Evolutionary conservation across 140 eudicot species (phyloP).

Genomic region (Stevia rebaudiana): DNA sequence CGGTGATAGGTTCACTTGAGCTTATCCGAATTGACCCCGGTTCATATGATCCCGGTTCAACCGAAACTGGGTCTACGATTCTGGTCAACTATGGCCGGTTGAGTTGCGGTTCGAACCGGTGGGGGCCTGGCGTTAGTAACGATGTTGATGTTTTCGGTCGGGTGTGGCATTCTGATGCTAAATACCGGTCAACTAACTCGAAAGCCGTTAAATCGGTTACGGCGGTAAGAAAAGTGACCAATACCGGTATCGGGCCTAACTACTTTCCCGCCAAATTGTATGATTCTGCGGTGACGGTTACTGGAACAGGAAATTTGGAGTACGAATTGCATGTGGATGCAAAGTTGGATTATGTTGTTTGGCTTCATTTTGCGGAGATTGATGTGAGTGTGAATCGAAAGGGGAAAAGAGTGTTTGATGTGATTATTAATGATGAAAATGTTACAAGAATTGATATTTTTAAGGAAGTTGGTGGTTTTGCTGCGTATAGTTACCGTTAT

Average conservation of each 20-base stretch:
- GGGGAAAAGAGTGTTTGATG: slow-evolving; percentile 83
- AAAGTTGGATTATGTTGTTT: slow-evolving; percentile 73
- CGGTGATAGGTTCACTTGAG: slow-evolving; percentile 70
- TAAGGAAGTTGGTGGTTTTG: slow-evolving; percentile 79
- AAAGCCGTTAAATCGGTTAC: slow-evolving; percentile 38
- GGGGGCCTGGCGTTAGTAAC: slow-evolving; percentile 92
- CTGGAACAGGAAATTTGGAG: slow-evolving; percentile 47
- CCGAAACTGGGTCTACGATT: slow-evolving; percentile 38
- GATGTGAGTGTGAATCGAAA: slow-evolving; percentile 64
- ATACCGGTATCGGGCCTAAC: slow-evolving; percentile 51
- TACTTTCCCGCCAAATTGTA: slow-evolving; percentile 75
- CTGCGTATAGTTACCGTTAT: slow-evolving; percentile 62
- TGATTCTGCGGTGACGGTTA: slow-evolving; percentile 49
- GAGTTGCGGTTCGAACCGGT: slow-evolving; percentile 63
- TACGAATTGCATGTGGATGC: slow-evolving; percentile 85
- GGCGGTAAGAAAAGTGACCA: slow-evolving; percentile 37
- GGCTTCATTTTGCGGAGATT: slow-evolving; percentile 96
- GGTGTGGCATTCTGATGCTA: slow-evolving; percentile 62
- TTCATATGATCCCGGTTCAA: slow-evolving; percentile 43
- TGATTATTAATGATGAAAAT: slow-evolving; percentile 56
- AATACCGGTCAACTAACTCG: slow-evolving; percentile 29
- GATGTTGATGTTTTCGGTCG: slow-evolving; percentile 64
- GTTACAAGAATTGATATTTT: slow-evolving; percentile 75
- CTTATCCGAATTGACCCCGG: slow-evolving; percentile 54
- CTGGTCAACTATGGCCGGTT: slow-evolving; percentile 82